Conservation (phyloP, 139 green algal genomes). For the Ostreobium quekettii region DNA sequence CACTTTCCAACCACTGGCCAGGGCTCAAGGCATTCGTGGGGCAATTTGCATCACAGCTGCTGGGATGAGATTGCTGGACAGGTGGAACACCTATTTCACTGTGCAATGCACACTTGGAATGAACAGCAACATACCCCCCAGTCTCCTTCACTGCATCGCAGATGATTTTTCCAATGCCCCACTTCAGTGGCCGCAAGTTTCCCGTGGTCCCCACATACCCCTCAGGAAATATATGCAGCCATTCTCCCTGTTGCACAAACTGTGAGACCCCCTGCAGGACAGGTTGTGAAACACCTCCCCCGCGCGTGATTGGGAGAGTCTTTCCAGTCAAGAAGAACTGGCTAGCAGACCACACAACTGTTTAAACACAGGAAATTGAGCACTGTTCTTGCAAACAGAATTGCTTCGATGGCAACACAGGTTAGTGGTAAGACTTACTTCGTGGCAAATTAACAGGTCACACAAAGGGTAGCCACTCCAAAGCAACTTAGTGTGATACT, state of each 20-base stretch:
- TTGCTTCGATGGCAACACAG: too few species aligned
- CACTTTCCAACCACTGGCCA: neutral
- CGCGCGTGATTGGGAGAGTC: conserved; percentile 55
- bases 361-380: too few species aligned
- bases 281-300: conserved; percentile 57
- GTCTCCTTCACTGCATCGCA: conserved; percentile 20
- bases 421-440: too few species aligned
- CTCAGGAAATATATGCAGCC: conserved; percentile 88
- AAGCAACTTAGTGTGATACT: too few species aligned
- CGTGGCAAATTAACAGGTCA: too few species aligned
- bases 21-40: neutral
- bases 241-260: conserved; percentile 46
- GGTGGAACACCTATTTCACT: neutral
- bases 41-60: neutral
- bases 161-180: conserved; percentile 58
- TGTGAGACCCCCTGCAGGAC: conserved; percentile 43
- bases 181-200: conserved; percentile 52
- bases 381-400: too few species aligned
- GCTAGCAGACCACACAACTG: too few species aligned
- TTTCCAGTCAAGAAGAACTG: conserved; percentile 84
- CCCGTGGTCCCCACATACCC: conserved; percentile 61
- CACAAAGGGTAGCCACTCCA: too few species aligned
- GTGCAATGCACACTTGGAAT: neutral
- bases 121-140: neutral
- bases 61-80: neutral